Percentiles rank a stretch among this genome's conserved stretches.
Conservation (phyloP, 768 basidiomycete genomes). For the Tylopilus sp. region DNA sequence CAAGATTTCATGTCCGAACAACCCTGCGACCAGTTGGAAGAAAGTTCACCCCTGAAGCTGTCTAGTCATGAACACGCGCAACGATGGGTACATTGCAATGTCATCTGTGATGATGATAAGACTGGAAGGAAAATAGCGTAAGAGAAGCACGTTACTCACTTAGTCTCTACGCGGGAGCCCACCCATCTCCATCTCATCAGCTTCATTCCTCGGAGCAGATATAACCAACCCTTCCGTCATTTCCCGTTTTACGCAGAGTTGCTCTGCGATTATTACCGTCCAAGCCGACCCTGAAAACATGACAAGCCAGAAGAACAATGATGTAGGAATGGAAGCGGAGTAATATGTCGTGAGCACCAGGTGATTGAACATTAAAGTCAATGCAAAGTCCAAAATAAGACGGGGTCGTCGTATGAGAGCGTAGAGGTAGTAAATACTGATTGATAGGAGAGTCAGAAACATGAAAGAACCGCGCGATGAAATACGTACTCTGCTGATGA, state of each 20-base stretch:
- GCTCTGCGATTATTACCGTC: constrained; percentile 82
- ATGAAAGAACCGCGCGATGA: constrained; percentile 2
- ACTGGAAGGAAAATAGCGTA: not conserved
- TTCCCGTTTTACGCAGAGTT: constrained; percentile 86
- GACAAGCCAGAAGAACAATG: constrained; percentile 89
- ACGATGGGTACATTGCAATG: constrained; percentile 22
- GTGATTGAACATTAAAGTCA: constrained; percentile 91
- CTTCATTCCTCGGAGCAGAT: constrained; percentile 38
- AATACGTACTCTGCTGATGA: constrained; percentile 78
- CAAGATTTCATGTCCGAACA: constrained; percentile 4
- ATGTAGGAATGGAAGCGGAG: constrained; percentile 66
- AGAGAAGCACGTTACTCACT: constrained; percentile 39
- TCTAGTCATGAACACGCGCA: constrained; percentile 12
- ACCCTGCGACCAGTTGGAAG: constrained; percentile 2
- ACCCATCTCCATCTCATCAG: constrained; percentile 55
- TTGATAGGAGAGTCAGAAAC: constrained; percentile 9
- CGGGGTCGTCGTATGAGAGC: constrained; percentile 87
- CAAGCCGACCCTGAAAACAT: constrained; percentile 66
- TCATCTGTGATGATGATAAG: constrained; percentile 13
- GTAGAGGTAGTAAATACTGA: constrained; percentile 76
- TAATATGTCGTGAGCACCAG: constrained; percentile 90
- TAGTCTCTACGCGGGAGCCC: constrained; percentile 53
- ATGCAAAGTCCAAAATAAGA: constrained; percentile 89
- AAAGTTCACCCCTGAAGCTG: constrained; percentile 12
- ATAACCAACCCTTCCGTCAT: constrained; percentile 81